Percentiles rank a stretch among this genome's conserved stretches.
These are phyloP conservation scores for Scedosporium apiospermum DNA, from an alignment of 2,329 filamentous ascomycete genomes.

Conservation along the genomic window DNA sequence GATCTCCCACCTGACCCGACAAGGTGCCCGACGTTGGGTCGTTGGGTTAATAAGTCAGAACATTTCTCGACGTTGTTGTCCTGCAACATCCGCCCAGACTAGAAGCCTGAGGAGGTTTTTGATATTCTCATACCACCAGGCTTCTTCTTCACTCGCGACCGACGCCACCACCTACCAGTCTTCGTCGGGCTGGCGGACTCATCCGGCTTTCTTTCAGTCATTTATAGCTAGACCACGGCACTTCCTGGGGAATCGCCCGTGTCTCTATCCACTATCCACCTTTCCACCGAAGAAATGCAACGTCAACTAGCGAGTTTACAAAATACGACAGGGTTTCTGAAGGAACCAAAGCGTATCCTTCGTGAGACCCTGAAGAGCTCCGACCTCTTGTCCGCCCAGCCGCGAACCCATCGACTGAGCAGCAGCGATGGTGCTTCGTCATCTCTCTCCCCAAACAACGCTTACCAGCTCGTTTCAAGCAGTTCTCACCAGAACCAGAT, in stretches of 20 bases:
- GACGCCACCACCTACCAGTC: not conserved
- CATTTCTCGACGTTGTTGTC: not conserved
- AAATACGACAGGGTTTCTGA: not conserved
- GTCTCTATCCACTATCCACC: not conserved
- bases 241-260: not conserved
- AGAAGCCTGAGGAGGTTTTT: not conserved
- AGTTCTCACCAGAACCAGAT: not conserved
- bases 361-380: not conserved
- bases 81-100: not conserved
- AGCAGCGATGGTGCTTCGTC: not conserved
- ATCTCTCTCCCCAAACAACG: not conserved
- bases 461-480: not conserved
- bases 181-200: not conserved
- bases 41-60: not conserved
- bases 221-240: not conserved
- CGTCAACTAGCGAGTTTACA: not conserved
- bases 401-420: not conserved
- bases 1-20: not conserved
- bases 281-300: not conserved
- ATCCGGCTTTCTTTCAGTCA: not conserved
- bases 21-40: not conserved
- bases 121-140: not conserved
- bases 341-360: not conserved
- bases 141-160: not conserved
- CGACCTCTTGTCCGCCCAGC: not conserved